A percentile compares a stretch with the other conserved stretches of the same genome.
These are phyloP conservation scores for Lonicera japonica DNA, from an alignment of 129 eudicot species.

Conservation along the genomic window DNA sequence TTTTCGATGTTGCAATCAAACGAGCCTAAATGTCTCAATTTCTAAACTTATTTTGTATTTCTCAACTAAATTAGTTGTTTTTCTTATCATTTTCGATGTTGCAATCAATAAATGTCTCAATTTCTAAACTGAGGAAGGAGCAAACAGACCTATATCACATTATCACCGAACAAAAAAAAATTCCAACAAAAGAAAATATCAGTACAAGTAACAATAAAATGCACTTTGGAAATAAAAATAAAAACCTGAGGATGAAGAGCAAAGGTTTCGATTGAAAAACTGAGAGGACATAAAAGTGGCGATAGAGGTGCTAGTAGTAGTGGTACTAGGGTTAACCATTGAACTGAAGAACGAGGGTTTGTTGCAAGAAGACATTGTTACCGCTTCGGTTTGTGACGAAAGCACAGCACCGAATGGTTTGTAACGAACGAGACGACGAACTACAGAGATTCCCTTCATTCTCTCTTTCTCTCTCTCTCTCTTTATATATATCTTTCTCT, in stretches of 20 bases:
- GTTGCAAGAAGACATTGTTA: neutral
- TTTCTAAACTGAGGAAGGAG: too few relatives aligned
- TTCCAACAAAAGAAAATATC: too few relatives aligned
- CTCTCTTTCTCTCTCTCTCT: neutral
- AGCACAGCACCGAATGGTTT: neutral
- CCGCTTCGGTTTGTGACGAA: neutral
- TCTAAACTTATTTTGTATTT: too few relatives aligned
- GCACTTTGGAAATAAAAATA: neutral
- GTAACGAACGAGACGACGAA: neutral
- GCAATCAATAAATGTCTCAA: too few relatives aligned
- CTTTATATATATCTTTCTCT: too few relatives aligned
- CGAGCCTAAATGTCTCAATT: too few relatives aligned
- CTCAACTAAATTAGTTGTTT: too few relatives aligned
- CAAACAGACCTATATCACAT: neutral
- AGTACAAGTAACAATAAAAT: neutral
- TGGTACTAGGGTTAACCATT: neutral
- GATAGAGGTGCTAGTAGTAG: neutral
- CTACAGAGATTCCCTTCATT: slow-evolving; percentile 13
- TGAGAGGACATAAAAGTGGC: slow-evolving; percentile 23
- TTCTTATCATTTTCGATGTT: too few relatives aligned
- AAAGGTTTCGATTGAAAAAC: slow-evolving; percentile 23
- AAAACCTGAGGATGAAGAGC: slow-evolving; percentile 20
- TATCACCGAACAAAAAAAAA: neutral
- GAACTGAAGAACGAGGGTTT: neutral
- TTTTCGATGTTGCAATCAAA: too few relatives aligned